Base-by-base conservation (phyloP, 108 stramenopile species). In the Schizochytrium sp. region DNA sequence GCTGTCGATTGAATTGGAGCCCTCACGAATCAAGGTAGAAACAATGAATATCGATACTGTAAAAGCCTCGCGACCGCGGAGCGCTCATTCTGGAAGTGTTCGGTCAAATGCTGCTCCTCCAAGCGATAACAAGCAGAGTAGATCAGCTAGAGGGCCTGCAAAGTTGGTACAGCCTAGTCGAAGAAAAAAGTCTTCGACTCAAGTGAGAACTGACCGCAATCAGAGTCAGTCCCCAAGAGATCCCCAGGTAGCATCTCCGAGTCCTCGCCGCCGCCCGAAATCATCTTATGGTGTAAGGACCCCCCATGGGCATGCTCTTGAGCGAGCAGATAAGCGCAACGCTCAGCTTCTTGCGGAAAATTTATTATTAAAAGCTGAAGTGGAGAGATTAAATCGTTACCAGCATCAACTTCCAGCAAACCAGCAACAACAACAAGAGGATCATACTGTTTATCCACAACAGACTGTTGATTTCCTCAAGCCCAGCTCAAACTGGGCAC, bases 401-500 rank as follows among this genome's bases (percentile, higher is more conserved):
- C 57, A 17, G 10, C 57, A 17, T 58, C 57, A 17, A 58, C 13
- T 10, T 15, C 57, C 57, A 58, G 17, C 57, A 17, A 58, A 10
- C 13, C 10, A 10, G 13, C 57, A 17, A 17, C 57, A 17, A 15
- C 57, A 58, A 15, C 57, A 17, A 10, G 17, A 58, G 57, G 17
- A 58, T 10, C 57, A 17, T 28, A 58, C 57, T n/a, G 28, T n/a
- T n/a, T 17, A 60, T 17, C 17, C 19, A 17, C 17, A 60, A 60
- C 59, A 17, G 12, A 7, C 64, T 44, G 42, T 8, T 44, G 12
- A 12, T 69, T 8, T 69, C 28, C 7, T 38, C 0, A 38, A 15
- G 3, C 64, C 64, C 19, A 15, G 64, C 28, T 69, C 64, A 44
- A 44, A 69, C 12, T 69, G 64, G 64, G 64, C 64, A 44, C 64